A percentile compares a stretch with the other conserved stretches of the same genome.
Conservation (phyloP, 2,329 filamentous ascomycete species). For the Pezicula neosporulosa region DNA sequence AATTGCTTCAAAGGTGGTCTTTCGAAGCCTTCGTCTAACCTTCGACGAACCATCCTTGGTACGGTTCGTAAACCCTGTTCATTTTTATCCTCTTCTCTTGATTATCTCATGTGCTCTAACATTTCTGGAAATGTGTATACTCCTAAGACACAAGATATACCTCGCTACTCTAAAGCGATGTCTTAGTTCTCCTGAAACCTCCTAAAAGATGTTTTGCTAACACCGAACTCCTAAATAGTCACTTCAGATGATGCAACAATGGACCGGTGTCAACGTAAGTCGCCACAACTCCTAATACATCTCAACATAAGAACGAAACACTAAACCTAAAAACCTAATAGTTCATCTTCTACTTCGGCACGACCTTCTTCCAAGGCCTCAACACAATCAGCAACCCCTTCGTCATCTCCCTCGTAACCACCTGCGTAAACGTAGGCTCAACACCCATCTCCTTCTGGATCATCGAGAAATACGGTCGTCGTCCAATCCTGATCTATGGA, state of each 20-base stretch:
- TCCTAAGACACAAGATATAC: too few relatives aligned
- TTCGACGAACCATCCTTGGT: slow-evolving; percentile 68
- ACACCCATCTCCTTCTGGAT: slow-evolving; percentile 87
- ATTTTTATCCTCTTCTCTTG: too few relatives aligned
- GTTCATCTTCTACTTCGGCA: slow-evolving; percentile 87
- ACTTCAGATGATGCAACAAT: slow-evolving; percentile 79
- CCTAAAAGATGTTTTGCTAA: too few relatives aligned
- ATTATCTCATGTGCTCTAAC: too few relatives aligned
- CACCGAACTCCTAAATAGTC: slow-evolving; percentile 29
- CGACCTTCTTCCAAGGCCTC: slow-evolving; percentile 77
- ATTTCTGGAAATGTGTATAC: too few relatives aligned
- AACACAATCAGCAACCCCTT: slow-evolving; percentile 76
- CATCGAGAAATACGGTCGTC: slow-evolving; percentile 78
- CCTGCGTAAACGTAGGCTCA: slow-evolving; percentile 81
- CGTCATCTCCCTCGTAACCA: slow-evolving; percentile 81
- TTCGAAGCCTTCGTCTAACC: slow-evolving; percentile 58
- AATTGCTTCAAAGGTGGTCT: slow-evolving; percentile 66
- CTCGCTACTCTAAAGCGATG: too few relatives aligned
- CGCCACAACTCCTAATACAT: too few relatives aligned
- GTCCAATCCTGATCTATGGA: slow-evolving; percentile 74
- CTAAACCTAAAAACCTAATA: too few relatives aligned
- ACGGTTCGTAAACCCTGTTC: slow-evolving; percentile 30
- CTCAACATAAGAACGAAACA: too few relatives aligned
- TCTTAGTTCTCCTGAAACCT: too few relatives aligned
- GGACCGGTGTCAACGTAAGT: slow-evolving; percentile 29